phyloP scores from a whole-genome alignment of 2,329 filamentous ascomycete genomes.

The Colletotrichum sp. region DNA sequence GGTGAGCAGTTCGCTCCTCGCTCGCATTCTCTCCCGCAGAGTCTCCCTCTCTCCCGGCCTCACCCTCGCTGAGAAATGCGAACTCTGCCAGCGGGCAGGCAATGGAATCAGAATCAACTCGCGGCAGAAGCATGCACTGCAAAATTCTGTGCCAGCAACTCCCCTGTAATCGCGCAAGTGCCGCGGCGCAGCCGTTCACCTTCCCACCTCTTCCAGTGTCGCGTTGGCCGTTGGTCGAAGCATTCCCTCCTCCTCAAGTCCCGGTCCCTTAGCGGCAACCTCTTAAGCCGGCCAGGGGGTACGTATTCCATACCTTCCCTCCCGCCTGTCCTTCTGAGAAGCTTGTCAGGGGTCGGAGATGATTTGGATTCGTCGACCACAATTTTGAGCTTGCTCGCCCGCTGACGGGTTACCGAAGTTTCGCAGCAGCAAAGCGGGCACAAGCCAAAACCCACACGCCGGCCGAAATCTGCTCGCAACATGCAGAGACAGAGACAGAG shows the following conservation, averaged over 20 bases:
- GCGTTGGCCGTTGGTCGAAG: background rate
- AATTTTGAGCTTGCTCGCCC: background rate
- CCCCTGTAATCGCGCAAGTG: constrained; percentile 1
- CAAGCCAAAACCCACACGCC: background rate
- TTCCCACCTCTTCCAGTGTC: background rate
- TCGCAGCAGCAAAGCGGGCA: background rate
- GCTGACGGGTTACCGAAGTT: background rate
- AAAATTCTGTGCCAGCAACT: background rate
- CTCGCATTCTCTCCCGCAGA: background rate
- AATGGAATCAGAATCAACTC: background rate
- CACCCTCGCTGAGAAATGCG: background rate
- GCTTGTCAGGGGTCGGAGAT: background rate
- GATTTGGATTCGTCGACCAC: background rate
- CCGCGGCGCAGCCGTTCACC: background rate
- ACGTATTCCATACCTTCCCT: background rate
- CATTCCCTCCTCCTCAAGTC: background rate
- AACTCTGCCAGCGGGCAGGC: background rate
- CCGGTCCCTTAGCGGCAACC: background rate
- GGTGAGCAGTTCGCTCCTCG: background rate
- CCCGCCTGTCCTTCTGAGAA: background rate
- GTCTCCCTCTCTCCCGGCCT: background rate
- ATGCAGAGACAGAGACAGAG: background rate
- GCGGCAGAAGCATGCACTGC: background rate
- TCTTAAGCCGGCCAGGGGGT: background rate
- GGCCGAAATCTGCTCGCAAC: background rate